Evolutionary conservation across 1,139 yeast species (phyloP).

Genomic region (Nakaseomyces kungkrabaensis): DNA sequence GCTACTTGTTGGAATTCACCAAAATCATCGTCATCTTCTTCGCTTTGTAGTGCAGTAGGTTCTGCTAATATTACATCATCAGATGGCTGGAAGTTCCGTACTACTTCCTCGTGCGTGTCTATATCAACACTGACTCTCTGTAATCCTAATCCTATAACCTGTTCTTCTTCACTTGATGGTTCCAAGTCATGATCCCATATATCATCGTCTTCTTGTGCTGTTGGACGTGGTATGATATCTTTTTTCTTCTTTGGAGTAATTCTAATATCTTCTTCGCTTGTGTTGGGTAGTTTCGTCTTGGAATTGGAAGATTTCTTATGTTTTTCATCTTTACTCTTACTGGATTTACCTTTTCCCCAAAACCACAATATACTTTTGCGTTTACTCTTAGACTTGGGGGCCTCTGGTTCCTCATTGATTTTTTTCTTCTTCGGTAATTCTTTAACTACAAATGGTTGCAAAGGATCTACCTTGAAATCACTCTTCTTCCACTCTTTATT

Average conservation of each 20-base stretch:
- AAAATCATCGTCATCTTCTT: constrained; percentile 2
- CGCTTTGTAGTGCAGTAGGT: not conserved
- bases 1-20: constrained; percentile 3
- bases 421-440: constrained; percentile 19
- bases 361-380: constrained; percentile 20
- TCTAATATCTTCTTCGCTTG: no score
- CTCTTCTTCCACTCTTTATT: constrained; percentile 8
- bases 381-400: constrained; percentile 11
- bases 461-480: constrained; percentile 24
- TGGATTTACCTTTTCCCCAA: constrained; percentile 11
- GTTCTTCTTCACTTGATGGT: not conserved
- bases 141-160: not conserved
- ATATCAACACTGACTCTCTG: not conserved
- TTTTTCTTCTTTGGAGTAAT: no score
- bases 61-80: not conserved
- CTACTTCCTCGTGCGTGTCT: not conserved
- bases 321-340: constrained; percentile 7
- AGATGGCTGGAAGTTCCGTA: not conserved
- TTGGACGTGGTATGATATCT: no score
- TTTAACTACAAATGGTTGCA: constrained; percentile 20
- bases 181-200: not conserved
- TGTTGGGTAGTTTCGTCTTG: not conserved
- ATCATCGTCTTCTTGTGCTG: not conserved
- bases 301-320: not conserved
- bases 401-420: constrained; percentile 3